phyloP scores from a whole-genome alignment of 257 asterid genomes.

The Prunella vulgaris region DNA sequence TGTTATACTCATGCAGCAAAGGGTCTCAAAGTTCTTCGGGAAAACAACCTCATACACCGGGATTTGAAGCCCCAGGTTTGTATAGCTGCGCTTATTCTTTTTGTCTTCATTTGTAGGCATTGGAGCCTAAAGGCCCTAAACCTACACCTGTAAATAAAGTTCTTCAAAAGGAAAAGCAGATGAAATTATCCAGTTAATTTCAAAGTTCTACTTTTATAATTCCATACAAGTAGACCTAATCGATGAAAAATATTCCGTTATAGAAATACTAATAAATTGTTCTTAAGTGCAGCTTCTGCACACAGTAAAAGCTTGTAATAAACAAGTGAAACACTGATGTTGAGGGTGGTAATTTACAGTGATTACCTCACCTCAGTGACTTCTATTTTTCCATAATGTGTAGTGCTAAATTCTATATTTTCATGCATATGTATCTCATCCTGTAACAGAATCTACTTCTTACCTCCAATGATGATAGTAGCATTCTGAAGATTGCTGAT shows the following conservation, averaged over 20 bases:
- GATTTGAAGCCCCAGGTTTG: constrained; percentile 96
- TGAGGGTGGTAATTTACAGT: background rate
- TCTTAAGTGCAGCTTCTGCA: constrained; percentile 1
- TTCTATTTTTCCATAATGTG: background rate
- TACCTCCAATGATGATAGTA: constrained; percentile 32
- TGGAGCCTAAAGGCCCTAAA: background rate
- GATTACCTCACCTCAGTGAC: background rate
- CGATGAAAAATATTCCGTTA: background rate
- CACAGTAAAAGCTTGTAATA: background rate
- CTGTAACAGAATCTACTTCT: constrained; percentile 53
- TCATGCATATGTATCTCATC: constrained; percentile 20
- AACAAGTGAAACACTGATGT: background rate
- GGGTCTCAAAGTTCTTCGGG: constrained; percentile 85
- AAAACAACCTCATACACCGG: constrained; percentile 81
- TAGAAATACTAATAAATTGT: constrained; percentile 2
- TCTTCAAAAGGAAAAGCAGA: background rate
- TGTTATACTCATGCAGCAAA: constrained; percentile 49
- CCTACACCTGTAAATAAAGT: background rate
- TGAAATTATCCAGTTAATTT: background rate
- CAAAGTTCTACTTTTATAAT: background rate
- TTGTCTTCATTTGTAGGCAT: background rate
- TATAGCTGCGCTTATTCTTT: constrained; percentile 9
- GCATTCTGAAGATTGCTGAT: constrained; percentile 57
- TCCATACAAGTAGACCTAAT: background rate
- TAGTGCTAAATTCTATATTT: constrained; percentile 1